Percentiles rank a stretch among this genome's conserved stretches.
phyloP scores from a whole-genome alignment of 2,329 filamentous ascomycete genomes.

The Cladosporium sp. region DNA sequence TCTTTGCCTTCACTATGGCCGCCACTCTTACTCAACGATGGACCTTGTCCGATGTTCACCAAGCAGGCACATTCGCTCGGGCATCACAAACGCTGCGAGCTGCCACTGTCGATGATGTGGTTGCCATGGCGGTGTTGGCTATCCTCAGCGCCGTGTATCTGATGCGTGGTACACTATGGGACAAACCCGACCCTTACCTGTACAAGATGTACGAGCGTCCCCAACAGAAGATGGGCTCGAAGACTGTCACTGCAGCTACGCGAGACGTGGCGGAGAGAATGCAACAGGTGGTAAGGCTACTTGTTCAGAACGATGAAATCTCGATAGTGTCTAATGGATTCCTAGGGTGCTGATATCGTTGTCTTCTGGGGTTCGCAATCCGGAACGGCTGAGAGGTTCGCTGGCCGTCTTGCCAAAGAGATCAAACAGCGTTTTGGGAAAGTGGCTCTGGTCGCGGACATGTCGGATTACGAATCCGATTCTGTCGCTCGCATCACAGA shows the following conservation, averaged over 20 bases:
- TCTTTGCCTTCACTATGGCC: neutral
- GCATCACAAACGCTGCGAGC: neutral
- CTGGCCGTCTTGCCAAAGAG: conserved; percentile 39
- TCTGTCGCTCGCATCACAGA: conserved; percentile 15
- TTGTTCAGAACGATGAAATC: neutral
- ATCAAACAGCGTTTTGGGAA: conserved; percentile 38
- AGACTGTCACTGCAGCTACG: conserved; percentile 20
- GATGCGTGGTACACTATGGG: conserved; percentile 33
- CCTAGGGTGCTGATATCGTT: conserved; percentile 28
- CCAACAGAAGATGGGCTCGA: conserved; percentile 36
- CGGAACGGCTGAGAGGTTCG: conserved; percentile 44
- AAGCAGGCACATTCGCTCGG: neutral
- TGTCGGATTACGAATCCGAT: conserved; percentile 43
- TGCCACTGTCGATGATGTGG: conserved; percentile 15
- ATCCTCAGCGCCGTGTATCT: conserved; percentile 15
- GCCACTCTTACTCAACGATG: neutral
- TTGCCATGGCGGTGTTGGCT: conserved; percentile 17
- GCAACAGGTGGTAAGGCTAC: conserved; percentile 29
- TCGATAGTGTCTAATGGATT: neutral
- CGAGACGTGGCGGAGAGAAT: conserved; percentile 45
- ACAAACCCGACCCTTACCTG: conserved; percentile 47
- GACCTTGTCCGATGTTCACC: neutral
- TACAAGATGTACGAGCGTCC: conserved; percentile 49
- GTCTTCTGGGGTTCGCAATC: conserved; percentile 50
- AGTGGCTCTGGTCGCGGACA: conserved; percentile 39